Base-by-base conservation (phyloP, 2,329 filamentous ascomycete species). In the Thelonectria olida region DNA sequence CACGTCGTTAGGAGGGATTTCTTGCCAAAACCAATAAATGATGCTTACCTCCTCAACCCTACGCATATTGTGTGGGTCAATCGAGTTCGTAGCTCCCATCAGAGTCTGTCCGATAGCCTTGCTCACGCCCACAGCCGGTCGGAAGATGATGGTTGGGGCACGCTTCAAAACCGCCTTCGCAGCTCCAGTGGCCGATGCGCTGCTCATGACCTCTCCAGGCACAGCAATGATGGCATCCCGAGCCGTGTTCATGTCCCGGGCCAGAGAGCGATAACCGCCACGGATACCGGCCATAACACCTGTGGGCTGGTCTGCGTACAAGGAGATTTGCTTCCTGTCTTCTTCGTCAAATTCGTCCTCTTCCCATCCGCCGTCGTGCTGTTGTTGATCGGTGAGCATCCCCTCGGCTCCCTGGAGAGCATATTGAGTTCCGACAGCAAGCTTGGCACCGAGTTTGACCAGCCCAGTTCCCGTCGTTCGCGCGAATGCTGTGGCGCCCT, bases 381-480 rank as follows among this genome's bases (percentile, higher is more conserved):
- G 73, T 10, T 76, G 76, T 49, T 78, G 77, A 67, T 81, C 80
- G 15, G 79, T 82, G 38, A 97, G 83, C 63, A 97, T 84, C 17
- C 88, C 92, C 76, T 99, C 96, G 0, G 94, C 93, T 17, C 91
- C 92, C 73, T 97, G 91, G 1, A 99, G 85, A 15, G 94, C 88
- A n/a, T 91, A 96, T 72, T 98, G 96, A 3, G 96, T 97, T 31
- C 96, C 96, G 50, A 98, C 92, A 1, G 95, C 95, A 51, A 98
- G 83, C 77, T 97, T 98, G 45, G 96, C 96, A 12, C 96, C 95
- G 0, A 99, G 83, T 71, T 96, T 96, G 65, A 97, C 91, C n/a
- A 98, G 84, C 74, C 97, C 96, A 1, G 91, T 96, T 3, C 94
- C 94, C 0, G 96, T 99, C 1, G 93, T 97, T 72, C 92, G 94